These are phyloP conservation scores for Paragyromitra xinjiangensis DNA, from an alignment of 495 filamentous ascomycete species.

Conservation along the genomic window DNA sequence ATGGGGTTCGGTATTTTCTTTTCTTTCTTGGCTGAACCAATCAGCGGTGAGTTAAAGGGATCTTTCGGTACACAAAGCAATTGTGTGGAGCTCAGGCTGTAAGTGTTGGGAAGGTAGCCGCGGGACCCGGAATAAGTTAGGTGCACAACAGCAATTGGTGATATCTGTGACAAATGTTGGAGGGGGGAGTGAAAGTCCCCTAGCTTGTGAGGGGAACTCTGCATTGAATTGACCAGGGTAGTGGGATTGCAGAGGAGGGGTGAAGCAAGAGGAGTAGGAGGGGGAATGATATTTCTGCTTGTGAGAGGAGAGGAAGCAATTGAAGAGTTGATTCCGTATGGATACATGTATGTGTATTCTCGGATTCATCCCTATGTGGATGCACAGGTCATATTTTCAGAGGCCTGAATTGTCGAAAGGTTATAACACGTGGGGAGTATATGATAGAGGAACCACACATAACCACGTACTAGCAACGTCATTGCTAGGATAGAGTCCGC, in stretches of 20 bases:
- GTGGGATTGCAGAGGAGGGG: neutral
- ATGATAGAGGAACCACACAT: neutral
- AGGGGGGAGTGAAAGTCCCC: neutral
- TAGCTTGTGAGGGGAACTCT: neutral
- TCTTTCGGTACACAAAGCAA: slow-evolving; percentile 21
- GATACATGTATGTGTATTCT: neutral
- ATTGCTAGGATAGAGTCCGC: neutral
- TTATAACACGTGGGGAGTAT: neutral
- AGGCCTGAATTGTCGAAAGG: neutral
- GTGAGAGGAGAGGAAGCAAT: too few relatives aligned
- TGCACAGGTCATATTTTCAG: neutral
- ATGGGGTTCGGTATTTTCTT: neutral
- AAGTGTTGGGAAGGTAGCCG: slow-evolving; percentile 1
- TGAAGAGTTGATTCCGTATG: neutral
- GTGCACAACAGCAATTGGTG: slow-evolving; percentile 21
- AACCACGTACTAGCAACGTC: neutral
- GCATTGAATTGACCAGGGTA: neutral
- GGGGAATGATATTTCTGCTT: slow-evolving; percentile 28
- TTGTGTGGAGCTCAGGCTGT: neutral
- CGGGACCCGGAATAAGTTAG: neutral
- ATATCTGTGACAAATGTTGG: slow-evolving; percentile 23
- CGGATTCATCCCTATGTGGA: neutral
- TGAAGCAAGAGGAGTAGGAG: neutral
- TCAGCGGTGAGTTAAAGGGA: neutral
- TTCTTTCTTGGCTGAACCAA: neutral